Conservation (phyloP, 2,329 filamentous ascomycete genomes). For the Colletotrichum tabaci region DNA sequence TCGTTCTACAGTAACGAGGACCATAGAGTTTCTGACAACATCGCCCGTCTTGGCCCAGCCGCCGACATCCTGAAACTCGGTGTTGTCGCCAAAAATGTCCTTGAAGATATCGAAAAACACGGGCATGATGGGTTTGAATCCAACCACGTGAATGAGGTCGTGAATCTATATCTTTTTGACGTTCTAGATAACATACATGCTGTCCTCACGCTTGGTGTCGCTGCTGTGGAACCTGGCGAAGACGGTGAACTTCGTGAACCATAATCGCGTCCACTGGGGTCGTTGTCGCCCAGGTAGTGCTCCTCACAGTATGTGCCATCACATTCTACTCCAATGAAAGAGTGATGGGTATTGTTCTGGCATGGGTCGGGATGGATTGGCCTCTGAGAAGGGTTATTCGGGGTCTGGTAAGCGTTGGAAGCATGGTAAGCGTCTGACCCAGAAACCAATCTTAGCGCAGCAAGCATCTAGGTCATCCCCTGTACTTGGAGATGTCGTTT, state of each 20-base stretch:
- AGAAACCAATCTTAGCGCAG: slow-evolving; percentile 47
- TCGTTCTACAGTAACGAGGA: too few relatives aligned
- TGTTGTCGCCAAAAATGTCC: too few relatives aligned
- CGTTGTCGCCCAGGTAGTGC: too few relatives aligned
- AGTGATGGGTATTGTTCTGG: slow-evolving; percentile 60
- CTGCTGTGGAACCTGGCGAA: slow-evolving; percentile 70
- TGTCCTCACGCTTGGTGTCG: slow-evolving; percentile 59
- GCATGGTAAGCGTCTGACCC: slow-evolving; percentile 57
- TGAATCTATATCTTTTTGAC: slow-evolving; percentile 67
- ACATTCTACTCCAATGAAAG: slow-evolving; percentile 60
- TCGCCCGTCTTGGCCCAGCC: too few relatives aligned
- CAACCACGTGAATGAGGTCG: slow-evolving; percentile 46
- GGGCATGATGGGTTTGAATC: slow-evolving; percentile 63
- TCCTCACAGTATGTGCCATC: slow-evolving; percentile 54
- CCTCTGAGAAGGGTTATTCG: slow-evolving; percentile 49
- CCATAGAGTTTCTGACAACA: too few relatives aligned
- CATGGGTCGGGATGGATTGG: slow-evolving; percentile 75
- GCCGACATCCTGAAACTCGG: too few relatives aligned
- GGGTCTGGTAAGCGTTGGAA: neutral
- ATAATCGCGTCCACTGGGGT: slow-evolving; percentile 61
- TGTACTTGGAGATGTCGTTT: too few relatives aligned
- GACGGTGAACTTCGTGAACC: slow-evolving; percentile 67
- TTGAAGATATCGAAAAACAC: slow-evolving; percentile 51
- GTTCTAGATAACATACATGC: slow-evolving; percentile 73
- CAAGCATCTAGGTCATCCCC: too few relatives aligned